These are phyloP conservation scores for Arxiozyma slooffiae DNA, from an alignment of 1,139 yeast species.

Conservation along the genomic window DNA sequence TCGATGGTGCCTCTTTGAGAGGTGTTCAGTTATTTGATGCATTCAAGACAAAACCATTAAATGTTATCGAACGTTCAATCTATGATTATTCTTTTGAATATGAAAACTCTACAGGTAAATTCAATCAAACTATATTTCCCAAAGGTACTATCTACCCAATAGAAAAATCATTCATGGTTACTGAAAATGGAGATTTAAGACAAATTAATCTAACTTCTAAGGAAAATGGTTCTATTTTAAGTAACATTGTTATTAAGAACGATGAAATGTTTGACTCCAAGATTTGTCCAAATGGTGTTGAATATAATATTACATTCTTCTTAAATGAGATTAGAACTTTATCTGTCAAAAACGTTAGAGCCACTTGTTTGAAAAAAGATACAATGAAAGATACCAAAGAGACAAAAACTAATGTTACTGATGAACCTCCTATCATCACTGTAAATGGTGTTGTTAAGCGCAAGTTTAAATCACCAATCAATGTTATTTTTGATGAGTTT, in stretches of 20 bases:
- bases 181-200: constrained; percentile 20
- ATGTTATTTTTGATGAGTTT: not conserved
- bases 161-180: constrained; percentile 8
- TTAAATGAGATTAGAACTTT: constrained; percentile 46
- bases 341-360: constrained; percentile 35
- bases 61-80: constrained; percentile 48
- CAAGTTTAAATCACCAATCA: constrained; percentile 3
- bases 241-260: constrained; percentile 30
- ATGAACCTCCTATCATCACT: not conserved
- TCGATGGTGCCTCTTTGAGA: constrained; percentile 75
- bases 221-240: constrained; percentile 47
- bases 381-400: not conserved
- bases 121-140: constrained; percentile 32
- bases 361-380: constrained; percentile 32
- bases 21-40: constrained; percentile 59
- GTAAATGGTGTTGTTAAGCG: constrained; percentile 26
- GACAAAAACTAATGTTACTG: constrained; percentile 1
- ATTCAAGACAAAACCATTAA: constrained; percentile 49
- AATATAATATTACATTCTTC: constrained; percentile 38
- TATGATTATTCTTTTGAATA: constrained; percentile 34
- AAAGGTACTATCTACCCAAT: constrained; percentile 33
- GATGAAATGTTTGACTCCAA: constrained; percentile 34
- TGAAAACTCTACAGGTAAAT: constrained; percentile 11
- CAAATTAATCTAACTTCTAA: constrained; percentile 36
- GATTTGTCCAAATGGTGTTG: constrained; percentile 39